Evolutionary conservation across 805 yeast species (phyloP).

Genomic region (Candida silvatica): DNA sequence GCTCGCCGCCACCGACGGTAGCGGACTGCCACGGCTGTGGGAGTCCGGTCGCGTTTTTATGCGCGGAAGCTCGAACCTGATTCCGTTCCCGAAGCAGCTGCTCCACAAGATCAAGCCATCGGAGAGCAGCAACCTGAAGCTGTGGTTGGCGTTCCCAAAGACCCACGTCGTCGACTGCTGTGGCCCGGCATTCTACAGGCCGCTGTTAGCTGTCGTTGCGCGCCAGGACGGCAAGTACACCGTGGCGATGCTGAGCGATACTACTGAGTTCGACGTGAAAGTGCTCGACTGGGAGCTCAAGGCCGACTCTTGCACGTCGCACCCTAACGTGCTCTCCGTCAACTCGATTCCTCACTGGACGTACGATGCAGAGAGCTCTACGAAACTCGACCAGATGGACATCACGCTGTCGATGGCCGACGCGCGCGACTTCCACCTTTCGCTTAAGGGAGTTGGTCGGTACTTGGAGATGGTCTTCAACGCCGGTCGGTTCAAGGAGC

Average conservation of each 20-base stretch:
- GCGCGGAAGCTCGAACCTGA: conserved; percentile 26
- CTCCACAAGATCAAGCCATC: conserved; percentile 4
- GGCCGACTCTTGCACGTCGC: conserved; percentile 6
- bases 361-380: conserved; percentile 4
- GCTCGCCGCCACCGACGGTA: conserved; percentile 9
- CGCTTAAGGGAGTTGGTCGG: conserved; percentile 28
- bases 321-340: conserved; percentile 27
- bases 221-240: conserved; percentile 18
- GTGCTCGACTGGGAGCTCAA: conserved; percentile 23
- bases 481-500: conserved; percentile 8
- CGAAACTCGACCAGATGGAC: conserved; percentile 26
- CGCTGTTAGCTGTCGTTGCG: conserved; percentile 30
- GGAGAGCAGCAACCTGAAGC: conserved; percentile 19
- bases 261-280: conserved; percentile 25
- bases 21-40: conserved; percentile 6
- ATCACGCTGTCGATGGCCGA: conserved; percentile 32
- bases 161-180: conserved; percentile 38
- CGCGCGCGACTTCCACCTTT: conserved; percentile 24
- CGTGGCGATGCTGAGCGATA: conserved; percentile 5
- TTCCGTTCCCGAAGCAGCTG: conserved; percentile 15
- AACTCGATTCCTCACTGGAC: conserved; percentile 28
- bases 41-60: conserved; percentile 9
- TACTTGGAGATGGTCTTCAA: conserved; percentile 26
- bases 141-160: conserved; percentile 40
- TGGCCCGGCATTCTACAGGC: conserved; percentile 34